Percentiles rank a stretch among this genome's conserved stretches.
phyloP scores from a whole-genome alignment of 2,329 filamentous ascomycete species.

The Phoma sp. region DNA sequence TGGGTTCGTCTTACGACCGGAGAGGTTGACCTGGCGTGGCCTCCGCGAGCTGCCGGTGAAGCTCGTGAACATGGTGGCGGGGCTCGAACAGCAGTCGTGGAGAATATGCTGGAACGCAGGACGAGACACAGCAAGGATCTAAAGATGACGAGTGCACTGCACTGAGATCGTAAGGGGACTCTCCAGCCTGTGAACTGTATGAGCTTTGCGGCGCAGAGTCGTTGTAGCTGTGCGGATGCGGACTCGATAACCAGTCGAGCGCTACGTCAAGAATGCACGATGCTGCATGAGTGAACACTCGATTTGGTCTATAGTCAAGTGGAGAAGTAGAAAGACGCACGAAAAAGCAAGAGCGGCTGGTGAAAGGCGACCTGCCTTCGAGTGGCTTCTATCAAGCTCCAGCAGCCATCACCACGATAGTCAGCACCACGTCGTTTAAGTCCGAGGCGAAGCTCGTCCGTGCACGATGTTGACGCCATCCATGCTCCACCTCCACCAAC shows the following conservation, averaged over 20 bases:
- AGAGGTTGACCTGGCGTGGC: conserved; percentile 91
- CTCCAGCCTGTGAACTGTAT: conserved; percentile 18
- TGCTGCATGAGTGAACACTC: background rate
- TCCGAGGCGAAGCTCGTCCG: conserved; percentile 12
- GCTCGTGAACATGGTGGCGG: conserved; percentile 76
- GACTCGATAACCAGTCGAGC: conserved; percentile 5
- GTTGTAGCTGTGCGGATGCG: conserved; percentile 3
- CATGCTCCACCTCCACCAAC: background rate
- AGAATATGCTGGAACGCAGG: background rate
- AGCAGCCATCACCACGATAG: conserved; percentile 9
- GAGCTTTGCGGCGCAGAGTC: background rate
- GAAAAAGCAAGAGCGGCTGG: conserved; percentile 1
- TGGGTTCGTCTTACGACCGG: conserved; percentile 80
- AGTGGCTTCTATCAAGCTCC: conserved; percentile 26
- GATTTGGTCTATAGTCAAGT: background rate
- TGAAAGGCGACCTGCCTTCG: conserved; percentile 16
- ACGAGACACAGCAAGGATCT: too few relatives aligned
- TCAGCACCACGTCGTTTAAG: conserved; percentile 13
- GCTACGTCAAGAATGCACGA: conserved; percentile 9
- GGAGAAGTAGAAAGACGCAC: background rate
- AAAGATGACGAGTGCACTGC: too few relatives aligned
- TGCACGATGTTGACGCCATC: conserved; percentile 15
- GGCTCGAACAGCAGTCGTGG: background rate
- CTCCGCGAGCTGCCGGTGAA: conserved; percentile 89
- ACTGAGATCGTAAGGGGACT: background rate